Percentiles rank a stretch among this genome's conserved stretches.
These are phyloP conservation scores for Eutypa lata DNA, from an alignment of 2,329 filamentous ascomycete species.

Conservation along the genomic window DNA sequence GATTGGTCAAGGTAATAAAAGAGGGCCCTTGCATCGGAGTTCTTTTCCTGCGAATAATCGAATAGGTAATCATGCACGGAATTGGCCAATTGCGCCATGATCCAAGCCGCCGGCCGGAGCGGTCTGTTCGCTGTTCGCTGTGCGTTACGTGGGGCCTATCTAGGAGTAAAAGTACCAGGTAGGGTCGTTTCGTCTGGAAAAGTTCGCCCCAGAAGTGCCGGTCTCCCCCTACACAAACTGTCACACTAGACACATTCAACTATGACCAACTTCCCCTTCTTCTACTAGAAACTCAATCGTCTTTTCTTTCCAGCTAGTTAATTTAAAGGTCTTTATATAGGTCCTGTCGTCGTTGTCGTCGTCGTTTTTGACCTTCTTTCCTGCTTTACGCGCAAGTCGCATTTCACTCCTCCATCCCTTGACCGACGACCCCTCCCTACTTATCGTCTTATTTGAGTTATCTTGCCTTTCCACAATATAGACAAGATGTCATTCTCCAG, in stretches of 20 bases:
- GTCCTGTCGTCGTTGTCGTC: too few relatives aligned
- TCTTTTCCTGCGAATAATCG: background rate
- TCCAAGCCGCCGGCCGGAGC: too few relatives aligned
- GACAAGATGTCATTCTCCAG: conserved; percentile 63
- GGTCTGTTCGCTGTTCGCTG: background rate
- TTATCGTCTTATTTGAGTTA: background rate
- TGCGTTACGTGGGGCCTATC: too few relatives aligned
- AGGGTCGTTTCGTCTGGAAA: background rate
- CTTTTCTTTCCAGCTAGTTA: too few relatives aligned
- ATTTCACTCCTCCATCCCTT: too few relatives aligned
- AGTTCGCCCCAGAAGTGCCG: background rate
- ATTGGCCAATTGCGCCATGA: background rate
- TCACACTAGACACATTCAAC: too few relatives aligned
- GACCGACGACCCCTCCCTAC: background rate
- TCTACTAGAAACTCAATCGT: too few relatives aligned
- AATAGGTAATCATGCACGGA: background rate
- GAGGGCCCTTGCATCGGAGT: background rate
- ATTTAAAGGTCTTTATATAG: too few relatives aligned
- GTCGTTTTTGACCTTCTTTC: too few relatives aligned
- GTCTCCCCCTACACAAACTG: background rate
- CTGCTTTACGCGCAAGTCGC: too few relatives aligned
- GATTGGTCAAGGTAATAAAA: background rate
- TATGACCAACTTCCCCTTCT: too few relatives aligned
- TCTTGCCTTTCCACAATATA: background rate
- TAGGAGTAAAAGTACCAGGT: too few relatives aligned